Evolutionary conservation across 2,329 filamentous ascomycete species (phyloP).

Genomic region (Claviceps pusilla): DNA sequence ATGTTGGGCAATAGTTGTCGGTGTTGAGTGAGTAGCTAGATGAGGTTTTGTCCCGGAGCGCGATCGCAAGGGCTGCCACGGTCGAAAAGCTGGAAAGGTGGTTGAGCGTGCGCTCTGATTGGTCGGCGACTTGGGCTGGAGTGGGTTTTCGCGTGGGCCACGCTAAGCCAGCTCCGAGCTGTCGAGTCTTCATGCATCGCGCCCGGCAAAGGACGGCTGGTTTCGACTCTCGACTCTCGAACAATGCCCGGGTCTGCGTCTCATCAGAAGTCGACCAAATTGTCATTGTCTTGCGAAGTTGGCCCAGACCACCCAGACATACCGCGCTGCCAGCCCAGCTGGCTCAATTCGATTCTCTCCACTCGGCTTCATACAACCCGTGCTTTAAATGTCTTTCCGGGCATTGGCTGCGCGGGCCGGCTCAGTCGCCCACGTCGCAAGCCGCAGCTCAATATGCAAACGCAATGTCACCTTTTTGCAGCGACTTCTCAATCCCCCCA

Average conservation of each 20-base stretch:
- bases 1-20: slow-evolving; percentile 22
- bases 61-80: slow-evolving; percentile 21
- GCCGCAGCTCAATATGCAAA: slow-evolving; percentile 22
- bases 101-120: slow-evolving; percentile 12
- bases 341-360: slow-evolving; percentile 6
- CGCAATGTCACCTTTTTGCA: slow-evolving; percentile 18
- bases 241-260: background rate
- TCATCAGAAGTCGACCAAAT: background rate
- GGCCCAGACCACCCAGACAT: too few species aligned
- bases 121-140: slow-evolving; percentile 5
- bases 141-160: background rate
- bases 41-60: slow-evolving; percentile 4
- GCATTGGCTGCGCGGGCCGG: slow-evolving; percentile 38
- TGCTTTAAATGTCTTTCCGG: slow-evolving; percentile 41
- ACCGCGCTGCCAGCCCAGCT: background rate
- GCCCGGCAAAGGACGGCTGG: background rate
- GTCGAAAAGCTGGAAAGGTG: slow-evolving; percentile 18
- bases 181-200: background rate
- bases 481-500: too few species aligned
- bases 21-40: slow-evolving; percentile 6
- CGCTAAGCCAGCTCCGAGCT: background rate
- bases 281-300: background rate
- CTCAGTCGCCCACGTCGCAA: slow-evolving; percentile 31
- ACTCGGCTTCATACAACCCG: background rate
- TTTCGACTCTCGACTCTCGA: background rate